Conservation (phyloP, 768 basidiomycete species). For the Boletus tomentosulus region DNA sequence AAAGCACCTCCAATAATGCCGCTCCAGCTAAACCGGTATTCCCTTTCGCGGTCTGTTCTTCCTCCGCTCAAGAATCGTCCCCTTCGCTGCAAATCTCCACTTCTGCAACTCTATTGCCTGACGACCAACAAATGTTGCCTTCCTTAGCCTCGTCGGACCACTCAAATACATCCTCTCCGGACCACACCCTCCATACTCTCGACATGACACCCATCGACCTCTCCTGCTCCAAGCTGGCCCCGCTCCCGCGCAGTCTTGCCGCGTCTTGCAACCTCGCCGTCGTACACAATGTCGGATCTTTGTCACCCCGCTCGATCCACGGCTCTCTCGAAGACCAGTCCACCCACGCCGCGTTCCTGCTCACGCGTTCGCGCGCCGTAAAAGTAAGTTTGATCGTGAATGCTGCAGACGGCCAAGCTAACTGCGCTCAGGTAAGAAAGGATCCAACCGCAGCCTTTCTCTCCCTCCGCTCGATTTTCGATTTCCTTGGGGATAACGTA, state of each 20-base stretch:
- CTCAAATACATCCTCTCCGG: conserved; percentile 28
- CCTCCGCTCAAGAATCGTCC: conserved; percentile 3
- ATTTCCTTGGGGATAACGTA: conserved; percentile 19
- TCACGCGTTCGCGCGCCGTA: conserved; percentile 51
- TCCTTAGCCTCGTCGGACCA: conserved; percentile 14
- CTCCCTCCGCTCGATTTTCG: conserved; percentile 26
- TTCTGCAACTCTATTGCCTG: conserved; percentile 21
- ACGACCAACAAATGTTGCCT: conserved; percentile 34
- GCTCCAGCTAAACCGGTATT: conserved; percentile 4
- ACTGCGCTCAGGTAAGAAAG: conserved; percentile 24
- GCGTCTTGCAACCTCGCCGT: neutral
- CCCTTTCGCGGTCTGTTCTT: conserved; percentile 16
- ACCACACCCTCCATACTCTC: conserved; percentile 3
- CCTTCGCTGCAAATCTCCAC: conserved; percentile 31
- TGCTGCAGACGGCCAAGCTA: neutral
- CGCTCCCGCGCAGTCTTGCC: neutral
- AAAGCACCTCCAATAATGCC: conserved; percentile 17
- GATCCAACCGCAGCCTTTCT: conserved; percentile 17
- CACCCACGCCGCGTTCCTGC: conserved; percentile 39
- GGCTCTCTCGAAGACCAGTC: conserved; percentile 1
- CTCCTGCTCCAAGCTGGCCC: neutral
- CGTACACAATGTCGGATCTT: neutral
- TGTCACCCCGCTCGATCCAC: neutral
- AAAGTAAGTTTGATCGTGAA: conserved; percentile 35
- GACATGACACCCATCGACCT: conserved; percentile 13